phyloP scores from a whole-genome alignment of 257 asterid genomes.

The Forsythia suspensa region DNA sequence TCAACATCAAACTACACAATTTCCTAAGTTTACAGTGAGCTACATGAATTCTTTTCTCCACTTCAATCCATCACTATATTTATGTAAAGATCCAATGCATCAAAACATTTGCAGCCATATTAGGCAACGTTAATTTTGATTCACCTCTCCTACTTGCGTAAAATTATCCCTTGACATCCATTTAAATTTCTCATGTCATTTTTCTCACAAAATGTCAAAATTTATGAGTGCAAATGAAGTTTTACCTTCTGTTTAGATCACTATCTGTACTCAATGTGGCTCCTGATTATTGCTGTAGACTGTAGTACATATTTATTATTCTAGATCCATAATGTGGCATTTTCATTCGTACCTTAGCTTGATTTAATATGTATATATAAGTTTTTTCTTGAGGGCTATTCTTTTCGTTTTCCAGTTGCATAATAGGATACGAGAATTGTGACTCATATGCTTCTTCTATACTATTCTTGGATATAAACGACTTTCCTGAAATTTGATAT shows the following conservation, averaged over 20 bases:
- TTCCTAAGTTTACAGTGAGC: too few relatives aligned
- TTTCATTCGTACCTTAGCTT: neutral
- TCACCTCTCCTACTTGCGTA: neutral
- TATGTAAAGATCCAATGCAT: neutral
- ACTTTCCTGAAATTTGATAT: too few relatives aligned
- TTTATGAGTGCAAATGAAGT: neutral
- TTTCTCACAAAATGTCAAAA: neutral
- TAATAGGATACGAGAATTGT: neutral
- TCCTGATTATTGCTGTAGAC: neutral
- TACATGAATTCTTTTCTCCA: too few relatives aligned
- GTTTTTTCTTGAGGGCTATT: too few relatives aligned
- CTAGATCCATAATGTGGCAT: neutral
- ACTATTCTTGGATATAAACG: neutral
- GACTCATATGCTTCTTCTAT: neutral
- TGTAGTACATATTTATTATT: too few relatives aligned
- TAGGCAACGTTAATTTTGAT: neutral
- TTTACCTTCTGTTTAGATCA: neutral
- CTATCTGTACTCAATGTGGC: neutral
- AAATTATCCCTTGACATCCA: neutral
- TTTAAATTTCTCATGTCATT: neutral
- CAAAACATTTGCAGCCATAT: neutral
- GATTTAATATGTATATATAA: neutral
- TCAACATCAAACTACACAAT: neutral
- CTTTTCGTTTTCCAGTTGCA: neutral
- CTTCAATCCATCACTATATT: neutral